Percentiles rank a stretch among this genome's conserved stretches.
phyloP scores from a whole-genome alignment of 2,329 filamentous ascomycete genomes.

The Berkeleyomyces basicola region DNA sequence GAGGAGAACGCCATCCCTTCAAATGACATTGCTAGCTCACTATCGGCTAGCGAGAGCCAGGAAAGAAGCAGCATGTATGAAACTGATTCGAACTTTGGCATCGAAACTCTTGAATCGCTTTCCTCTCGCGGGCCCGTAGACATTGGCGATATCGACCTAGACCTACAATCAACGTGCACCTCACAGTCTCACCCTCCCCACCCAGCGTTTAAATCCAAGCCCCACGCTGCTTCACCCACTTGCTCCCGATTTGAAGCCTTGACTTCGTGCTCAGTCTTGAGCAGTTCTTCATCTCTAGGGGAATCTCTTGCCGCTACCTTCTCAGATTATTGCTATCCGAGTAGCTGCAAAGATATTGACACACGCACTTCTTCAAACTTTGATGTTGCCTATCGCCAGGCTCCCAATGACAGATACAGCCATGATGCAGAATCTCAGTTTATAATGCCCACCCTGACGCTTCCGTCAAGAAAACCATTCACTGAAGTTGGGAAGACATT shows the following conservation, averaged over 20 bases:
- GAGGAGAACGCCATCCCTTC: neutral
- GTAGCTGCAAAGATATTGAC: constrained; percentile 16
- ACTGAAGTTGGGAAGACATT: constrained; percentile 71
- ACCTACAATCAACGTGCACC: constrained; percentile 5
- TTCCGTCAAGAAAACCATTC: constrained; percentile 79
- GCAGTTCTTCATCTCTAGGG: constrained; percentile 34
- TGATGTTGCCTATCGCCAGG: neutral
- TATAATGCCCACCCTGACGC: constrained; percentile 93
- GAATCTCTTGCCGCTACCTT: constrained; percentile 34
- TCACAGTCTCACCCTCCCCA: neutral
- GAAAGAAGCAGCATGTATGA: neutral
- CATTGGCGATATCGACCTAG: constrained; percentile 7
- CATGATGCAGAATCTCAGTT: constrained; percentile 40
- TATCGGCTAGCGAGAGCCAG: neutral
- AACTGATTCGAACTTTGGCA: neutral
- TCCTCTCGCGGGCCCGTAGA: constrained; percentile 3
- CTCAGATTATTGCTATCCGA: constrained; percentile 21
- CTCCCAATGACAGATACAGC: neutral
- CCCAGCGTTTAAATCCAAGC: neutral
- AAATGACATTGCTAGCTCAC: neutral
- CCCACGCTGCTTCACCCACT: constrained; percentile 14
- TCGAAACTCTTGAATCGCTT: constrained; percentile 5
- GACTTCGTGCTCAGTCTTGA: constrained; percentile 19
- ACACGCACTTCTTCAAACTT: constrained; percentile 19
- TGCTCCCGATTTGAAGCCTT: constrained; percentile 18